These are phyloP conservation scores for Parietichytrium sp. DNA, from an alignment of 108 stramenopile species.

Conservation along the genomic window DNA sequence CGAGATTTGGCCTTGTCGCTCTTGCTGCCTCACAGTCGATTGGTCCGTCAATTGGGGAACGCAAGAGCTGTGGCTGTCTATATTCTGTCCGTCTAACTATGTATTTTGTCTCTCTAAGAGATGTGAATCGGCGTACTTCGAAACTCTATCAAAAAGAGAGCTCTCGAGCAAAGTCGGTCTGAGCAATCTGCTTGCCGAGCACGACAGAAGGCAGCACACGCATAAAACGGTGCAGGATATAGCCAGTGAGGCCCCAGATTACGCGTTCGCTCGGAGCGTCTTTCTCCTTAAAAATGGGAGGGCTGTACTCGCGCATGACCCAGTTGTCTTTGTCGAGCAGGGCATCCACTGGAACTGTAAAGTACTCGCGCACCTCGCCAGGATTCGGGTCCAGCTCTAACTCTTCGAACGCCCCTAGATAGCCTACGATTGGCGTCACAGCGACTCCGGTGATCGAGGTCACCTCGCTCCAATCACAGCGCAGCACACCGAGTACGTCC, in stretches of 20 bases:
- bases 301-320: neutral
- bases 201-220: neutral
- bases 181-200: constrained; percentile 6
- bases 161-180: constrained; percentile 21
- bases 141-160: neutral
- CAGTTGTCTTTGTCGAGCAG: constrained; percentile 47
- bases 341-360: constrained; percentile 43
- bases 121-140: too few relatives aligned
- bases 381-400: constrained; percentile 41
- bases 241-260: constrained; percentile 49
- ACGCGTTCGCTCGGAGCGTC: constrained; percentile 39
- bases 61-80: too few relatives aligned
- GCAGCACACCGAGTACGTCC: constrained; percentile 45
- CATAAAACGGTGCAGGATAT: constrained; percentile 45
- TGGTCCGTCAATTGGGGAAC: too few relatives aligned
- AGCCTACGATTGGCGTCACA: constrained; percentile 50
- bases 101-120: too few relatives aligned
- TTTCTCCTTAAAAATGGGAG: constrained; percentile 31
- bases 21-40: too few relatives aligned
- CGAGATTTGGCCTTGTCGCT: too few relatives aligned
- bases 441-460: constrained; percentile 46
- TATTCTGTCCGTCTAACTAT: too few relatives aligned
- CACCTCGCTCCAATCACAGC: constrained; percentile 49
- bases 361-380: constrained; percentile 47
- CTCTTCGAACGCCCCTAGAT: constrained; percentile 43